These are phyloP conservation scores for Macrolepiota dolichaula DNA, from an alignment of 768 basidiomycete species.

Conservation along the genomic window DNA sequence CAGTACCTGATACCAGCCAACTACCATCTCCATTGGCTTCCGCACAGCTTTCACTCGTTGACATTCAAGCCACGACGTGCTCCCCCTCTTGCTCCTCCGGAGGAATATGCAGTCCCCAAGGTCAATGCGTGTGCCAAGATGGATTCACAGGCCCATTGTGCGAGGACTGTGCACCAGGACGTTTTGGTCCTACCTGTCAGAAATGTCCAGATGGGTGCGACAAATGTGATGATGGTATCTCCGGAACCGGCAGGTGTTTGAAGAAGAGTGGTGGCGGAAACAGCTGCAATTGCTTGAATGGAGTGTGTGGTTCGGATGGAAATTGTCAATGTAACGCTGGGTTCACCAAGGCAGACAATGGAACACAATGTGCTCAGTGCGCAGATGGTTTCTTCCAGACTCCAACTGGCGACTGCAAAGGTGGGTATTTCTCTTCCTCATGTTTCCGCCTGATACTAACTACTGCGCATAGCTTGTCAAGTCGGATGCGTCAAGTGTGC, in stretches of 20 bases:
- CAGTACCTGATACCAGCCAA: slow-evolving; percentile 69
- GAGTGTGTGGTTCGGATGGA: slow-evolving; percentile 63
- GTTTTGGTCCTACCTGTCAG: slow-evolving; percentile 69
- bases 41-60: slow-evolving; percentile 47
- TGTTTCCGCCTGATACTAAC: slow-evolving; percentile 25
- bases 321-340: slow-evolving; percentile 75
- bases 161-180: slow-evolving; percentile 65
- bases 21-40: slow-evolving; percentile 48
- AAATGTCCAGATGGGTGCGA: slow-evolving; percentile 63
- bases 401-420: slow-evolving; percentile 69
- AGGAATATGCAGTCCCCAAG: slow-evolving; percentile 58
- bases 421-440: slow-evolving; percentile 36
- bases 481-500: slow-evolving; percentile 73
- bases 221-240: slow-evolving; percentile 73
- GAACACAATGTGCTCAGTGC: slow-evolving; percentile 75
- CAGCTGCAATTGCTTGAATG: slow-evolving; percentile 75
- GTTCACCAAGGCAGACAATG: slow-evolving; percentile 65
- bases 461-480: slow-evolving; percentile 58
- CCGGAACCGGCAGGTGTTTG: slow-evolving; percentile 71
- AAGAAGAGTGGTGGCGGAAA: slow-evolving; percentile 26
- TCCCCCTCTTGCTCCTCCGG: slow-evolving; percentile 64
- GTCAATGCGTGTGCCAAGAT: slow-evolving; percentile 63
- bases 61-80: slow-evolving; percentile 72
- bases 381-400: slow-evolving; percentile 70
- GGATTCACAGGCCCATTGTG: slow-evolving; percentile 77